Conservation (phyloP, 345 rosid genomes). For the Citrus mangshanensis region DNA sequence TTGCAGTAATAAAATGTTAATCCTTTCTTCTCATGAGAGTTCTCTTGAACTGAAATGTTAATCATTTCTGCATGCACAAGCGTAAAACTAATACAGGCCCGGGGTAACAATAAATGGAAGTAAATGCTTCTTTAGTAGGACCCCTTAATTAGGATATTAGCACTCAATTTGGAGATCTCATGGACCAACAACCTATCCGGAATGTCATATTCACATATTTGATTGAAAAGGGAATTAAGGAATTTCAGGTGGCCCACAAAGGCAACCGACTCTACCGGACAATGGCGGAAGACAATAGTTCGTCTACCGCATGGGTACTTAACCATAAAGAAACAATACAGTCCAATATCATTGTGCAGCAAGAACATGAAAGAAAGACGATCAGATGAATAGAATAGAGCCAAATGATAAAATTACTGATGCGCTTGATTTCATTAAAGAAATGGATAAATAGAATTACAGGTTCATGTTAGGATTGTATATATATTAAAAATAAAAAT, state of each 20-base stretch:
- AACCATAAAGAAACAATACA: background rate
- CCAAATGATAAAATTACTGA: conserved; percentile 1
- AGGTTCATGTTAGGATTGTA: conserved; percentile 5
- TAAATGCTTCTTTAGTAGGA: background rate
- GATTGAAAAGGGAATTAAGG: conserved; percentile 1
- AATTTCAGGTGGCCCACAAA: conserved; percentile 26
- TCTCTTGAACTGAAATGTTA: background rate
- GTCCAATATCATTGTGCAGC: conserved; percentile 17
- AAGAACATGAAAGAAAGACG: conserved; percentile 6
- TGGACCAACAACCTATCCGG: background rate
- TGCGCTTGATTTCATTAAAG: conserved; percentile 2
- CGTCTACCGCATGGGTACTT: conserved; percentile 7
- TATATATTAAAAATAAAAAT: too few relatives aligned
- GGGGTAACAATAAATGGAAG: conserved; percentile 8
- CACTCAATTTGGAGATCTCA: conserved; percentile 27
- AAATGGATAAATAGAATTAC: background rate
- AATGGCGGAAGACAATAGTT: conserved; percentile 13
- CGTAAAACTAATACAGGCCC: background rate
- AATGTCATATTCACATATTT: conserved; percentile 25
- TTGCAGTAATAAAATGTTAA: background rate
- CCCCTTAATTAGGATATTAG: conserved; percentile 11
- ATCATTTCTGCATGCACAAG: background rate
- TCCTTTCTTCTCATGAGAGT: background rate
- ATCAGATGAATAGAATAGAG: background rate
- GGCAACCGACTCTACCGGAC: conserved; percentile 22